Percentiles rank a stretch among this genome's conserved stretches.
These are phyloP conservation scores for Pichia inconspicua DNA, from an alignment of 1,139 yeast species.

Conservation along the genomic window DNA sequence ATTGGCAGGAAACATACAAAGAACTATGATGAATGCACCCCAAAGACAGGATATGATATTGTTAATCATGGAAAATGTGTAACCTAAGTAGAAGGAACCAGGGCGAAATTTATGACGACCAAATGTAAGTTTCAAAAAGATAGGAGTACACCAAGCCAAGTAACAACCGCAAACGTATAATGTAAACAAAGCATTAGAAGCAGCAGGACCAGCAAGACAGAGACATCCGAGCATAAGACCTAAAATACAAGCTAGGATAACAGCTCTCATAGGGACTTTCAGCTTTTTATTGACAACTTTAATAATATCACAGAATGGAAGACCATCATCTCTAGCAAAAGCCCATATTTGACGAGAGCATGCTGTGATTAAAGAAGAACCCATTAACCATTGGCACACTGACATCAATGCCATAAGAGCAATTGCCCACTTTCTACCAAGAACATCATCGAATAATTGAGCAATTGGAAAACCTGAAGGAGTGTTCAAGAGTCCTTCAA, in stretches of 20 bases:
- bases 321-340: slow-evolving; percentile 45
- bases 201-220: slow-evolving; percentile 51
- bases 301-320: slow-evolving; percentile 39
- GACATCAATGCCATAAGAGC: slow-evolving; percentile 56
- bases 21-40: slow-evolving; percentile 36
- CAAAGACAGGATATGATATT: slow-evolving; percentile 31
- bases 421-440: slow-evolving; percentile 66
- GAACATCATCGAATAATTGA: slow-evolving; percentile 54
- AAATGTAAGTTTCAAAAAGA: slow-evolving; percentile 39
- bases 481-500: slow-evolving; percentile 35
- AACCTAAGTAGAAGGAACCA: slow-evolving; percentile 58
- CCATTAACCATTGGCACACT: slow-evolving; percentile 60
- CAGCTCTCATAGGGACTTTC: slow-evolving; percentile 54
- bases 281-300: slow-evolving; percentile 46
- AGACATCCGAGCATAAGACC: slow-evolving; percentile 48
- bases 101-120: slow-evolving; percentile 48
- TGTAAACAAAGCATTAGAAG: slow-evolving; percentile 54
- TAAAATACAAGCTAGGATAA: slow-evolving; percentile 43
- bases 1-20: slow-evolving; percentile 41
- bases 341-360: slow-evolving; percentile 48
- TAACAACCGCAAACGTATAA: slow-evolving; percentile 55
- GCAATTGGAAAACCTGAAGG: slow-evolving; percentile 54
- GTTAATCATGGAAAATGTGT: slow-evolving; percentile 34
- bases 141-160: slow-evolving; percentile 53
- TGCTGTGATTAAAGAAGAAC: slow-evolving; percentile 46